Evolutionary conservation across 257 asterid species (phyloP), one percentile per base, ranked within the genome.

Genomic region (Plectranthus barbatus): DNA sequence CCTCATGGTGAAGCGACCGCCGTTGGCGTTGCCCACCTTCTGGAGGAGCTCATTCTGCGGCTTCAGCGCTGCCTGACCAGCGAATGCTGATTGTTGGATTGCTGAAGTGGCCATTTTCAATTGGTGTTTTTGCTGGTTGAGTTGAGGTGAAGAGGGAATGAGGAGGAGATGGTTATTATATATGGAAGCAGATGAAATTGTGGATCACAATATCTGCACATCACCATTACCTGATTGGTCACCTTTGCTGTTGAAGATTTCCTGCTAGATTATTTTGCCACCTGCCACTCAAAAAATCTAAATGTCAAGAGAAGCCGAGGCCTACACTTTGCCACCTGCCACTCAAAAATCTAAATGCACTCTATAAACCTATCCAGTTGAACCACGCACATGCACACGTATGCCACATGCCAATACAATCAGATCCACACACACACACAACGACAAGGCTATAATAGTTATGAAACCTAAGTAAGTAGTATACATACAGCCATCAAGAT

Each of bases 1-100:
- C 15, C 98, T 79, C 98, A 91, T 91, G 86, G 90, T 76, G 86
- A 77, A 62, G 59, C 96, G 96, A 74, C 85, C 91, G 23, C 73
- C 81, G 78, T 53, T 71, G 34, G 71, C 37, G 78, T 49, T 71
- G 57, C 95, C 90, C n/a, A 80, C 69, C 76, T 82, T 88, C 45
- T 88, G 67, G 65, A 68, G 18, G 29, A 91, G 77, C 75, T 86
- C 94, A 77, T 81, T 87, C 62, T 84, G 87, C 0, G 87, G 67
- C 75, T 85, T 90, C 51, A 86, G 41, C 1, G 84, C 87, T 1
- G 80, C 77, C 74, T 81, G 92, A 0, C 95, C 95, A 20, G 70
- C 84, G 51, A 88, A 84, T 8, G 95, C 94, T 26, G 91, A 80
- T 54, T 85, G 86, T 64, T 88, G 96, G 63, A 88, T 58, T 6